phyloP scores from a whole-genome alignment of 1,139 yeast genomes.

The Geotrichum aggregatum region DNA sequence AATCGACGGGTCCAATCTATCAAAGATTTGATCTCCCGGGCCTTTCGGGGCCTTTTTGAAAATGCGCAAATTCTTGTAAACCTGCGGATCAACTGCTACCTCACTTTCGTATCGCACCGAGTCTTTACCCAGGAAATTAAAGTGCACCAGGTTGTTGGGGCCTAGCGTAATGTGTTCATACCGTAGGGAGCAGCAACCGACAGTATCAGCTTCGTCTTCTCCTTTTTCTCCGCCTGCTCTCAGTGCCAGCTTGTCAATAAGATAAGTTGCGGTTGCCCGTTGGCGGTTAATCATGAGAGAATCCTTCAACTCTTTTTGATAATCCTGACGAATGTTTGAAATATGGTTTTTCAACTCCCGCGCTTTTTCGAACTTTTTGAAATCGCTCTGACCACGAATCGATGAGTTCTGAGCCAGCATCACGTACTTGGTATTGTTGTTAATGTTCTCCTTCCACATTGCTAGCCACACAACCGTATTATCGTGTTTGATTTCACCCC shows the following conservation, averaged over 20 bases:
- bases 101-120: constrained; percentile 89
- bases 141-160: constrained; percentile 84
- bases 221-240: constrained; percentile 99
- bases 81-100: constrained; percentile 85
- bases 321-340: constrained; percentile 69
- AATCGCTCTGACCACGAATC: constrained; percentile 85
- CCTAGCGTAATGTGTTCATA: constrained; percentile 81
- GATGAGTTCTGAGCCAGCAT: constrained; percentile 89
- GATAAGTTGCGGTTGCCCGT: constrained; percentile 88
- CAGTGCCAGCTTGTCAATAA: constrained; percentile 89
- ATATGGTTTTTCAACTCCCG: constrained; percentile 73
- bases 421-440: constrained; percentile 79
- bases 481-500: constrained; percentile 90
- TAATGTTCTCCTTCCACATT: constrained; percentile 93
- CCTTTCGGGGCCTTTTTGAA: constrained; percentile 84
- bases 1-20: constrained; percentile 76
- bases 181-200: constrained; percentile 92
- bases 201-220: constrained; percentile 97
- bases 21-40: constrained; percentile 90
- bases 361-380: constrained; percentile 88
- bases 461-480: constrained; percentile 94
- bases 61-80: constrained; percentile 78
- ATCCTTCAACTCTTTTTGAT: constrained; percentile 64
- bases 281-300: constrained; percentile 82
- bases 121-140: constrained; percentile 94